Base-by-base conservation (phyloP, 148 eudicot genomes). In the Persicaria tinctoria region DNA sequence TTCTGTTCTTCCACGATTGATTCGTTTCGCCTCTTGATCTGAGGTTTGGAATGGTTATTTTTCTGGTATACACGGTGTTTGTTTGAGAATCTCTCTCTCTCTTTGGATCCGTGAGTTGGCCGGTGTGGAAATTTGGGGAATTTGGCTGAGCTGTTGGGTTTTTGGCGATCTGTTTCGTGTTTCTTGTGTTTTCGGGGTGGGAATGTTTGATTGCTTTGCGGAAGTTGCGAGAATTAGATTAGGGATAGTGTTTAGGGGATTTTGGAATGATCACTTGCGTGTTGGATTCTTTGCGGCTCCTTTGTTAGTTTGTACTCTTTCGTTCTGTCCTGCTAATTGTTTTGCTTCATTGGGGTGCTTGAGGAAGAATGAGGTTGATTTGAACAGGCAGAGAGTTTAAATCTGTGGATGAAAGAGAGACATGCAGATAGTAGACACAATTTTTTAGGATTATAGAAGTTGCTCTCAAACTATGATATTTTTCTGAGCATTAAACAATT, bases 21-120 rank as follows among this genome's bases (percentile, higher is more conserved):
- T n/a, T 71, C 55, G 74, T 47, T 71, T 47, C 38, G 55, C 6
- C n/a, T 71, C 8, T 71, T 49, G 74, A 71, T 71, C 54, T 71
- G 55, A 71, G 53, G 2, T 20, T 12, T 8, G 51, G 9, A 71
- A 18, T 23, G 12, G 55, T 48, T 71, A 45, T 46, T 13, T 10
- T 46, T 12, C 10, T 62, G 13, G 1, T 5, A 16, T 44, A 45
- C 44, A 20, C 27, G 48, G 12, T 51, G 38, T 73, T 72, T 46
- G 53, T 32, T 73, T 73, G 73, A 70, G 13, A 38, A 70, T 51
- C 14, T 75, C 38, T 50, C 8, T 23, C 44, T 48, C 68, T 23
- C 44, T 48, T 55, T 74, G 72, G 62, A 70, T 59, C 53, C 49
- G 12, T 46, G 8, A 5, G 8, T 41, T 66, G 5, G 48, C 18